Conservation (phyloP, 495 filamentous ascomycete species). For the Hypoxylon crocopeplum region DNA sequence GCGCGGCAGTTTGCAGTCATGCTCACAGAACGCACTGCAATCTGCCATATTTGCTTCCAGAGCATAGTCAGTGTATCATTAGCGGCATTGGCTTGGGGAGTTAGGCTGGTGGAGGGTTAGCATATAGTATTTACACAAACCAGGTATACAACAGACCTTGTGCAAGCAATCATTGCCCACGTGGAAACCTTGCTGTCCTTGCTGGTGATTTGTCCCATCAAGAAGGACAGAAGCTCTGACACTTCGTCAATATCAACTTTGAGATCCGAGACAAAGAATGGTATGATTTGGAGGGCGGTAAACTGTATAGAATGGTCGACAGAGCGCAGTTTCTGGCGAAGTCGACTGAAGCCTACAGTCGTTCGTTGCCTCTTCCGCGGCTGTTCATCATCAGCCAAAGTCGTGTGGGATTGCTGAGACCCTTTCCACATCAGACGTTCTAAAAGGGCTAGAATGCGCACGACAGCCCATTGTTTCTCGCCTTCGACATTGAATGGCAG, state of each 20-base stretch:
- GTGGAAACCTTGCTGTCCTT: slow-evolving; percentile 49
- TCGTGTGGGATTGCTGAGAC: slow-evolving; percentile 32
- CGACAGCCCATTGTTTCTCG: slow-evolving; percentile 61
- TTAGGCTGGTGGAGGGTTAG: slow-evolving; percentile 38
- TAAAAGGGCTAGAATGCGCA: slow-evolving; percentile 58
- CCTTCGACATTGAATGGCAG: slow-evolving; percentile 52
- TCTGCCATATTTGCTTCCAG: slow-evolving; percentile 81
- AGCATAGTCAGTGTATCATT: slow-evolving; percentile 36
- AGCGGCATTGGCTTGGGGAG: slow-evolving; percentile 24
- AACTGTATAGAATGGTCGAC: slow-evolving; percentile 61
- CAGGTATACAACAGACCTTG: slow-evolving; percentile 54
- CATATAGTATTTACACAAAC: neutral
- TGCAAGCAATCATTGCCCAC: slow-evolving; percentile 66
- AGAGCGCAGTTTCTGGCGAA: slow-evolving; percentile 66
- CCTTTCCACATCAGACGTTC: slow-evolving; percentile 50
- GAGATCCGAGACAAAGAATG: slow-evolving; percentile 65
- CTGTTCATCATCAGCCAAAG: slow-evolving; percentile 46
- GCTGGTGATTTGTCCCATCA: slow-evolving; percentile 44
- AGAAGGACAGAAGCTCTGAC: slow-evolving; percentile 43
- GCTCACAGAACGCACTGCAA: slow-evolving; percentile 72
- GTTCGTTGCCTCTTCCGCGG: slow-evolving; percentile 70
- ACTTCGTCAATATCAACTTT: slow-evolving; percentile 47
- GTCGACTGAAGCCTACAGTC: slow-evolving; percentile 61
- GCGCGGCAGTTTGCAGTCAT: slow-evolving; percentile 75
- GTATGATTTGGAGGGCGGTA: slow-evolving; percentile 78